Evolutionary conservation across 2,329 filamentous ascomycete genomes (phyloP).

Genomic region (Fusarium tuaranense): DNA sequence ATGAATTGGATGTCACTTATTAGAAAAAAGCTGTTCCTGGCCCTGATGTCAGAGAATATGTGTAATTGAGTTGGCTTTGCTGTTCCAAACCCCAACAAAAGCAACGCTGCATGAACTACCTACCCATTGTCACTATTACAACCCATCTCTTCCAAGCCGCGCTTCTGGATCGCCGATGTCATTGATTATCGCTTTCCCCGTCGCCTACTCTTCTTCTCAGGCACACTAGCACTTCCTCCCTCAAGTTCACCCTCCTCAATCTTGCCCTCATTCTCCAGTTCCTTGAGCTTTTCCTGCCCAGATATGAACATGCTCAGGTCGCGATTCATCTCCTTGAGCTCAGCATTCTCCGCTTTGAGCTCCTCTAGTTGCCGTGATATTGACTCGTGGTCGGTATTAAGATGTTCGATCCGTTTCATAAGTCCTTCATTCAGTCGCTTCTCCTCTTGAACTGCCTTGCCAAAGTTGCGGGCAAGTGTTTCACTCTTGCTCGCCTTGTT

Average conservation of each 20-base stretch:
- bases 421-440: conserved; percentile 85
- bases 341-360: conserved; percentile 72
- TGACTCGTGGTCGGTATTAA: conserved; percentile 71
- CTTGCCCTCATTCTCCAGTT: conserved; percentile 71
- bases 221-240: conserved; percentile 77
- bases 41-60: neutral
- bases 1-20: neutral
- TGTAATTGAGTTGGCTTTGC: neutral
- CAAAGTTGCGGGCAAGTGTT: conserved; percentile 79
- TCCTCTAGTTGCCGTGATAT: conserved; percentile 68
- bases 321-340: conserved; percentile 86
- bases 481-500: conserved; percentile 78
- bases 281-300: conserved; percentile 82
- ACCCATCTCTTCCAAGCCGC: neutral
- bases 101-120: neutral
- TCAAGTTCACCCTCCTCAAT: conserved; percentile 77
- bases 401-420: conserved; percentile 82
- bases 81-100: neutral
- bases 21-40: neutral
- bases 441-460: conserved; percentile 85
- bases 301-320: conserved; percentile 91
- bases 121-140: neutral
- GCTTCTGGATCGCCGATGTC: neutral
- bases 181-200: conserved; percentile 56
- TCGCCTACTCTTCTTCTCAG: conserved; percentile 68